Evolutionary conservation across 2,329 filamentous ascomycete species (phyloP), one percentile per base, ranked within the genome.

Genomic region (Monilinia aucupariae): DNA sequence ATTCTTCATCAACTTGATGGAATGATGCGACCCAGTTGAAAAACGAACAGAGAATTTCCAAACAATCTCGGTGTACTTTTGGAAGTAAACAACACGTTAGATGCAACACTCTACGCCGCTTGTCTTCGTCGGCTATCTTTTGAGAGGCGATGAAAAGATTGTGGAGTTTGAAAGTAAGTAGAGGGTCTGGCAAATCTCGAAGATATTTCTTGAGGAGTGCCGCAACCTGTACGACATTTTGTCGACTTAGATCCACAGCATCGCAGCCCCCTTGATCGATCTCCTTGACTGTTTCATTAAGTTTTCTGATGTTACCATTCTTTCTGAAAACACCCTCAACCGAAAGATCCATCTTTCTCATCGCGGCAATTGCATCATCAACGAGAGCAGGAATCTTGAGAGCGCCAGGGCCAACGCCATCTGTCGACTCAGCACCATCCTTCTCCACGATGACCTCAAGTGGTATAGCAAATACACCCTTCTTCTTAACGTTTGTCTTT

Each of bases 291-390:
- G 96, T 81, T 66, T 96, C 92, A 69, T 90, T 91, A 51, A 97
- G 81, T 69, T 92, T 90, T 75, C 94, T 93, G 78, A 99, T 97
- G 76, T 97, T 99, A 70, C 94, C 94, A 72, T 97, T 99, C 82
- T 99, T 99, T 70, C 94, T 87, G 84, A 99, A 99, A 27, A 99
- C 92, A 71, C 94, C 94, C 76, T 99, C 94, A 1, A 99, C 91
- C 1, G 93, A 97, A 79, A 99, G 92, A 75, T 99, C 94, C 91
- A 99, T 97, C 76, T 93, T 94, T 70, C 92, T 87, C 91, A 99
- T 96, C 15, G 92, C 92, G 4, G 90, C 89, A 45, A 99, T 88
- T 55, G 93, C 87, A 74, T 97, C 93, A 72, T 97, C 93, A n/a
- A 99, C 84, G 59, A 99, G 81, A n/a, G 91, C 90, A 3, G 94